Evolutionary conservation across 2,329 filamentous ascomycete species (phyloP).

Genomic region (Coniochaeta pulveracea): DNA sequence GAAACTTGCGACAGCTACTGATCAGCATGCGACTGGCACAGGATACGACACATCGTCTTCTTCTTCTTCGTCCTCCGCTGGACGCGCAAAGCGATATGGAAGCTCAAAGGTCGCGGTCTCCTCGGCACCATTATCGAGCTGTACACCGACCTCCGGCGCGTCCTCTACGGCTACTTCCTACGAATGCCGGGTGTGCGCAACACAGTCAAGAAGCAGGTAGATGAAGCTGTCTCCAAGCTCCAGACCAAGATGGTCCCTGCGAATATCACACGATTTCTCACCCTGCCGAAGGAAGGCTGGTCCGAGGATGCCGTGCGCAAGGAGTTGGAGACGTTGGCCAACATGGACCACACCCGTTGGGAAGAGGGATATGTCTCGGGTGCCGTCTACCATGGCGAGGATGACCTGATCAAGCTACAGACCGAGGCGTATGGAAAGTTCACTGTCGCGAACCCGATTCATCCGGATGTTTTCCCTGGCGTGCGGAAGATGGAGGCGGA

Average conservation of each 20-base stretch:
- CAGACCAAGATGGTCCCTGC: slow-evolving; percentile 73
- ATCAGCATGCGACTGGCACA: slow-evolving; percentile 20
- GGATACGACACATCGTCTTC: slow-evolving; percentile 79
- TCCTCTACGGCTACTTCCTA: slow-evolving; percentile 76
- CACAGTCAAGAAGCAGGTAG: slow-evolving; percentile 76
- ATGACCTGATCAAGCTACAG: slow-evolving; percentile 71
- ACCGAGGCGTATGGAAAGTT: slow-evolving; percentile 90
- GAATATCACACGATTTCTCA: slow-evolving; percentile 60
- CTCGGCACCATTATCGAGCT: slow-evolving; percentile 66
- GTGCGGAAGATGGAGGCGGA: slow-evolving; percentile 99
- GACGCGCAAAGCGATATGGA: slow-evolving; percentile 68
- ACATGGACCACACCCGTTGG: slow-evolving; percentile 91
- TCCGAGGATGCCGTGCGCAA: slow-evolving; percentile 63
- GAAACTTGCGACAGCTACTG: not conserved
- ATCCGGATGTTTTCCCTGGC: slow-evolving; percentile 95
- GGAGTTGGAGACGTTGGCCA: slow-evolving; percentile 68
- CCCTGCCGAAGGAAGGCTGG: slow-evolving; percentile 77
- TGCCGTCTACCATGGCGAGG: slow-evolving; percentile 90
- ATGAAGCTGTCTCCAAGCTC: slow-evolving; percentile 67
- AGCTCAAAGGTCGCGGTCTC: slow-evolving; percentile 79
- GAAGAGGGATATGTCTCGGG: slow-evolving; percentile 92
- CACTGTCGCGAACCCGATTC: slow-evolving; percentile 90
- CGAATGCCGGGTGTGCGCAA: slow-evolving; percentile 75
- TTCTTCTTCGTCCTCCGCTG: slow-evolving; percentile 78
- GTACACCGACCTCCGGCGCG: slow-evolving; percentile 60